phyloP scores from a whole-genome alignment of 148 eudicot species.

The Rheum nobile region DNA sequence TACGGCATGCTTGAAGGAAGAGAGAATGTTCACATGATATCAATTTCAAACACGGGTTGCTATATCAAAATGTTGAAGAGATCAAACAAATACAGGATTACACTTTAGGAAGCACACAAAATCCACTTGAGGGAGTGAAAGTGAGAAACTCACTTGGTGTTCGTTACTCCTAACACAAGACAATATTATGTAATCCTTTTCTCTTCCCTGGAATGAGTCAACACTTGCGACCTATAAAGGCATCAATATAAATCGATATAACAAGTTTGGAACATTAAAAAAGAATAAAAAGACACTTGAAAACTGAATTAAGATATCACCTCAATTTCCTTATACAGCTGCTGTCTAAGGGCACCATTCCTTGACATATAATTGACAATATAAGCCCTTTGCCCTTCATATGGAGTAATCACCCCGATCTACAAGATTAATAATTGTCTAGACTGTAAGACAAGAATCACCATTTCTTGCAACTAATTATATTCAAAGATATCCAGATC shows the following conservation, averaged over 20 bases:
- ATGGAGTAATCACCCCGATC: slow-evolving; percentile 99
- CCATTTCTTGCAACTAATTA: neutral
- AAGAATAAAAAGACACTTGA: neutral
- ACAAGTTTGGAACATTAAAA: neutral
- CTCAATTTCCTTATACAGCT: slow-evolving; percentile 99
- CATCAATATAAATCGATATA: neutral
- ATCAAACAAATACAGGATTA: neutral
- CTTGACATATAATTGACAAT: slow-evolving; percentile 98
- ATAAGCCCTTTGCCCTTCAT: slow-evolving; percentile 97
- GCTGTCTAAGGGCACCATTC: slow-evolving; percentile 95
- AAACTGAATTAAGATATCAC: slow-evolving; percentile 16
- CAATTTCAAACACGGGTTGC: neutral
- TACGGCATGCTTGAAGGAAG: neutral
- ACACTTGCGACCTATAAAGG: slow-evolving; percentile 85
- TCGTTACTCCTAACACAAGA: slow-evolving; percentile 98
- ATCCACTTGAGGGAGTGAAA: neutral
- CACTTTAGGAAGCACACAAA: neutral
- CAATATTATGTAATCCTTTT: slow-evolving; percentile 93
- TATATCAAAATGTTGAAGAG: neutral
- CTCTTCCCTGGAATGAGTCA: slow-evolving; percentile 98
- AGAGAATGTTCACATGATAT: neutral
- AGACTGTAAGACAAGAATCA: neutral
- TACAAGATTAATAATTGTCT: slow-evolving; percentile 18
- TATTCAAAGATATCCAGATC: neutral
- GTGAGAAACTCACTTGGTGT: slow-evolving; percentile 59